Base-by-base conservation (phyloP, 225 moss, liverwort and hornwort species). In the Climacium dendroides region DNA sequence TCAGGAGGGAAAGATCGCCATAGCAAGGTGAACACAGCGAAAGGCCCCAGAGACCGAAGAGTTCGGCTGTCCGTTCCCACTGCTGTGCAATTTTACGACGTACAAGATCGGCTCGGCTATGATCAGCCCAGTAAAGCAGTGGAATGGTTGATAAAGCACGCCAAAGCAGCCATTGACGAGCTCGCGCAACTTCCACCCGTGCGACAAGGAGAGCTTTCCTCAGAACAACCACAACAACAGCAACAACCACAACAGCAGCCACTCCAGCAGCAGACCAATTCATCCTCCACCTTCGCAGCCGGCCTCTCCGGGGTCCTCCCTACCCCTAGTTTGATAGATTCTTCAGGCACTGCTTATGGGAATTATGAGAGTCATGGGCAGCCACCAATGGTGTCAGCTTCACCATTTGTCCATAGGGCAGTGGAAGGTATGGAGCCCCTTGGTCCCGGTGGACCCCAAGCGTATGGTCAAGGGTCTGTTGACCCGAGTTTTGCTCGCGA, bases 51-150 rank as follows among this genome's bases (percentile, higher is more conserved):
- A 87, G 97, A 97, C 83, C 94, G 96, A 65, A 91, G 97, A 74
- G 97, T 97, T 25, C 91, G 97, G 86, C 93, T 97, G 72, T 97
- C 97, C 19, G 97, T 97, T 82, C 95, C 96, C 59, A 97, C 97
- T 29, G 97, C 97, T 39, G 95, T 97, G 61, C 97, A 97, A 74
- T 97, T 97, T 67, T 97, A 97, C 72, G 97, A 97, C 87, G 97
- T 97, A 81, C 97, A 97, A 88, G 97, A 97, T 72, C 92, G 97
- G 55, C 96, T 97, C 29, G 97, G 96, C 53, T 97, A 91, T 74
- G 97, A 97, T 92, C 97, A 97, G 88, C 97, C 97, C 37, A 97
- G 97, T 57, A 97, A 97, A 86, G 97, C 96, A 69, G 96, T 97
- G 39, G 97, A 97, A 87, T 97, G 97, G 97, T 85, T 96, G 35